Evolutionary conservation across 2,329 filamentous ascomycete species (phyloP).

Genomic region (Whalleya microplaca): DNA sequence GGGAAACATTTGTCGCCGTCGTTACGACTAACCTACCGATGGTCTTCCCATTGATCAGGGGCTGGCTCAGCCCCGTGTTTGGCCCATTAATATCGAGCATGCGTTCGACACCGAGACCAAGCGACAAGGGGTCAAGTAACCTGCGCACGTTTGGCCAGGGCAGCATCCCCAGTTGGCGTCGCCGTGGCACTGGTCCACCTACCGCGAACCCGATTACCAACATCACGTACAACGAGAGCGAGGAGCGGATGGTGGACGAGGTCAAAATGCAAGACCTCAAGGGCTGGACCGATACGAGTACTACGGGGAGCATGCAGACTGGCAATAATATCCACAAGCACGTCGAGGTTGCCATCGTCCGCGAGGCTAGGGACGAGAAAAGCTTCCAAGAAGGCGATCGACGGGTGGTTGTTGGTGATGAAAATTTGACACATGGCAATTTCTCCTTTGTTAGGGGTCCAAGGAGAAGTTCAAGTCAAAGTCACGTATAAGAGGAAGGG

Average conservation of each 20-base stretch:
- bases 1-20: constrained; percentile 49
- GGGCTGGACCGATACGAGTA: constrained; percentile 20
- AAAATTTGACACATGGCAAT: constrained; percentile 22
- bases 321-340: constrained; percentile 48
- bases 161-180: constrained; percentile 33
- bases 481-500: constrained; percentile 8
- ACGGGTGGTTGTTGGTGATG: constrained; percentile 16
- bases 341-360: constrained; percentile 38
- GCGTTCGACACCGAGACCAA: constrained; percentile 41
- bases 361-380: constrained; percentile 16
- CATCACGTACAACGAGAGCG: constrained; percentile 46
- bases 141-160: constrained; percentile 47
- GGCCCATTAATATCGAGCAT: constrained; percentile 40
- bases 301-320: constrained; percentile 14
- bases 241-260: constrained; percentile 49
- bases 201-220: constrained; percentile 42
- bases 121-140: constrained; percentile 42
- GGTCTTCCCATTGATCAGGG: constrained; percentile 50
- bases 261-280: constrained; percentile 45
- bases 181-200: constrained; percentile 36
- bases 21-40: constrained; percentile 49
- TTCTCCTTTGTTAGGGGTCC: constrained; percentile 24
- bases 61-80: constrained; percentile 40
- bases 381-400: constrained; percentile 2
- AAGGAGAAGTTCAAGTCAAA: constrained; percentile 21